Percentiles rank a stretch among this genome's conserved stretches.
Evolutionary conservation across 192 early-diverging fungal species (phyloP).

Genomic region (Spizellomyces sp.): DNA sequence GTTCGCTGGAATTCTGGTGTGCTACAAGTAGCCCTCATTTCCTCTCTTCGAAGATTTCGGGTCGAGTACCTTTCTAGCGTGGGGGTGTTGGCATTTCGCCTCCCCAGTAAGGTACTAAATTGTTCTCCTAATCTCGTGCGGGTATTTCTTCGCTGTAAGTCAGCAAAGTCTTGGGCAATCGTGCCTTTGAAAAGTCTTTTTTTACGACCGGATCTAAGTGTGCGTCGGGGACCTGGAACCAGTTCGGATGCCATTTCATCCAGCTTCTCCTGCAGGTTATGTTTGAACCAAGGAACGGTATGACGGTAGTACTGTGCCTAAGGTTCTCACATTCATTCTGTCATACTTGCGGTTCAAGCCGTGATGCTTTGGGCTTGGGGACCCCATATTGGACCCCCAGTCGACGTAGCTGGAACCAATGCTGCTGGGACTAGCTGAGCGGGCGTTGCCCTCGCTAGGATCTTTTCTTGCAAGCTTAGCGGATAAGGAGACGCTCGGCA

Average conservation of each 20-base stretch:
- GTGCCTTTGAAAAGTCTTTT: background rate
- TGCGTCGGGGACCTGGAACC: background rate
- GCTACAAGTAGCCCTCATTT: too few relatives aligned
- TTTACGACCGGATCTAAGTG: too few relatives aligned
- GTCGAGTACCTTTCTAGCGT: too few relatives aligned
- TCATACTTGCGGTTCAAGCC: background rate
- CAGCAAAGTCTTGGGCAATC: slow-evolving; percentile 7
- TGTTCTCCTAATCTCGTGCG: background rate
- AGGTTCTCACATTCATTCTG: background rate
- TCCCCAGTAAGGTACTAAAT: background rate
- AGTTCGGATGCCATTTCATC: slow-evolving; percentile 4
- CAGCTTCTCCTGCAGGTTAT: slow-evolving; percentile 1
- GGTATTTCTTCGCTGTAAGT: background rate
- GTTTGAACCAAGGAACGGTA: background rate
- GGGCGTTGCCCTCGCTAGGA: too few relatives aligned
- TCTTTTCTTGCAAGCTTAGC: too few relatives aligned
- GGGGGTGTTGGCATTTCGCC: too few relatives aligned
- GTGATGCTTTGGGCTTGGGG: background rate
- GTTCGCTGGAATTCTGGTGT: too few relatives aligned
- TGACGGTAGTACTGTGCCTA: background rate
- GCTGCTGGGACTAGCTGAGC: too few relatives aligned
- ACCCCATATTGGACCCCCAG: too few relatives aligned
- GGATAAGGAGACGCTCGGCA: too few relatives aligned
- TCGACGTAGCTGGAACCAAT: too few relatives aligned
- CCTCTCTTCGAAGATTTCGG: too few relatives aligned